A percentile compares a stretch with the other conserved stretches of the same genome.
Conservation (phyloP, 768 basidiomycete species). For the Dioszegia aurantiaca region DNA sequence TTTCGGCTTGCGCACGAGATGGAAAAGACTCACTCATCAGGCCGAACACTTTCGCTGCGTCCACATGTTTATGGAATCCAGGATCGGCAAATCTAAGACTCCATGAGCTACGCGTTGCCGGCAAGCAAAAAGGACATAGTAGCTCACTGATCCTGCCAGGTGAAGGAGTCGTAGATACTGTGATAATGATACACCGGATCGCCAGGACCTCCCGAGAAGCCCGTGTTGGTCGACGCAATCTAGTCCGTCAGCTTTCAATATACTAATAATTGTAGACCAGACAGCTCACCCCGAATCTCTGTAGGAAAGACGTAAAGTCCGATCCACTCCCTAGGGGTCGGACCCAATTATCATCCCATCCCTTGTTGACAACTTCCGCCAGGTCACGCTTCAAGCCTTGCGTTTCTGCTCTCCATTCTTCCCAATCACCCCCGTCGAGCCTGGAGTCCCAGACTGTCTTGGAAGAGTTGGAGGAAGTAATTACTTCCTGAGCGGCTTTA, state of each 20-base stretch:
- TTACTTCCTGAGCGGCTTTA: constrained; percentile 65
- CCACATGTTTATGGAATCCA: constrained; percentile 68
- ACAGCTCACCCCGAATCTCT: constrained; percentile 62
- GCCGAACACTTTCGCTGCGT: constrained; percentile 67
- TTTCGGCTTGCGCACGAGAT: too few species aligned
- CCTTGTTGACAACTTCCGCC: constrained; percentile 56
- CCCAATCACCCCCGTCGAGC: constrained; percentile 61
- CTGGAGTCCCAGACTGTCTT: constrained; percentile 77
- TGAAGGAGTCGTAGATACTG: constrained; percentile 69
- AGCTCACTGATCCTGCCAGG: constrained; percentile 65
- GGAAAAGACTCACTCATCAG: constrained; percentile 53
- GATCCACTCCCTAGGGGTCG: constrained; percentile 63
- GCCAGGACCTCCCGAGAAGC: constrained; percentile 41
- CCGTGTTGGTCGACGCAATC: constrained; percentile 51
- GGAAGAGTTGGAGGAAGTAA: constrained; percentile 66
- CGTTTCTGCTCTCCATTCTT: constrained; percentile 29
- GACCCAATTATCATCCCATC: constrained; percentile 5
- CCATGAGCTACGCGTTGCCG: neutral
- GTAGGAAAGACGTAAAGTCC: constrained; percentile 89
- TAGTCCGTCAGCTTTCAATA: neutral
- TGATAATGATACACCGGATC: constrained; percentile 67
- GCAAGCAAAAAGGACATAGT: neutral
- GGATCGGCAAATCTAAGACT: constrained; percentile 61
- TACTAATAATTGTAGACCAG: neutral
- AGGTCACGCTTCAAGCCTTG: constrained; percentile 23